Conservation (phyloP, 1,139 yeast genomes). For the Hansenula anomala region DNA sequence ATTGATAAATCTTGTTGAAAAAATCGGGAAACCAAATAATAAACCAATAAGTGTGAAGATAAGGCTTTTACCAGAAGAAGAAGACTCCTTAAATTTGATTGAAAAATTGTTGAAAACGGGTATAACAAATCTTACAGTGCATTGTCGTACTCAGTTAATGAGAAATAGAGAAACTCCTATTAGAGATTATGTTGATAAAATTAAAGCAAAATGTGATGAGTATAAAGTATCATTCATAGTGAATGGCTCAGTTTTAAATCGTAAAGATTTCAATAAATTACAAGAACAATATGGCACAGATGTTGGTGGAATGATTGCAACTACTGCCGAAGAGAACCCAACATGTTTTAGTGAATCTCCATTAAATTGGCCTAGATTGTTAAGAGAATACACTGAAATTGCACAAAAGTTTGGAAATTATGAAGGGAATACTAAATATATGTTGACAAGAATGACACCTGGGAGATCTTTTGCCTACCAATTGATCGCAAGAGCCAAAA, state of each 20-base stretch:
- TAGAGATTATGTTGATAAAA: slow-evolving; percentile 55
- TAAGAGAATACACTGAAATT: slow-evolving; percentile 50
- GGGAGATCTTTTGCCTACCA: slow-evolving; percentile 67
- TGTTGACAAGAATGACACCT: slow-evolving; percentile 73
- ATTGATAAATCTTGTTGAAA: slow-evolving; percentile 57
- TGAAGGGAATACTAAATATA: slow-evolving; percentile 72
- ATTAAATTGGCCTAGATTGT: slow-evolving; percentile 49
- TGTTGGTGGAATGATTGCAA: slow-evolving; percentile 91
- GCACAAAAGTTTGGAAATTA: slow-evolving; percentile 57
- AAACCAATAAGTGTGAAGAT: slow-evolving; percentile 91
- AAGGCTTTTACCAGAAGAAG: slow-evolving; percentile 59
- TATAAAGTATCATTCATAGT: slow-evolving; percentile 68
- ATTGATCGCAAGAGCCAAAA: slow-evolving; percentile 50
- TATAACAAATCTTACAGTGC: slow-evolving; percentile 77
- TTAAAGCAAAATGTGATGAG: slow-evolving; percentile 58
- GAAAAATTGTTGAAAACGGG: slow-evolving; percentile 72
- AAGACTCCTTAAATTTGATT: slow-evolving; percentile 60
- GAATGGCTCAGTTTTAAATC: slow-evolving; percentile 68
- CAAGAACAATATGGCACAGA: slow-evolving; percentile 48
- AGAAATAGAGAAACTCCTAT: slow-evolving; percentile 81
- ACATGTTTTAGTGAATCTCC: slow-evolving; percentile 58
- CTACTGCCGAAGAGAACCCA: slow-evolving; percentile 83
- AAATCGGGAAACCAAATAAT: slow-evolving; percentile 72
- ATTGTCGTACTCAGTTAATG: slow-evolving; percentile 88
- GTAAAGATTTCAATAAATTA: slow-evolving; percentile 50